A percentile compares a stretch with the other conserved stretches of the same genome.
Evolutionary conservation across 441 rosid genomes (phyloP).

Genomic region (Kokia cookei): DNA sequence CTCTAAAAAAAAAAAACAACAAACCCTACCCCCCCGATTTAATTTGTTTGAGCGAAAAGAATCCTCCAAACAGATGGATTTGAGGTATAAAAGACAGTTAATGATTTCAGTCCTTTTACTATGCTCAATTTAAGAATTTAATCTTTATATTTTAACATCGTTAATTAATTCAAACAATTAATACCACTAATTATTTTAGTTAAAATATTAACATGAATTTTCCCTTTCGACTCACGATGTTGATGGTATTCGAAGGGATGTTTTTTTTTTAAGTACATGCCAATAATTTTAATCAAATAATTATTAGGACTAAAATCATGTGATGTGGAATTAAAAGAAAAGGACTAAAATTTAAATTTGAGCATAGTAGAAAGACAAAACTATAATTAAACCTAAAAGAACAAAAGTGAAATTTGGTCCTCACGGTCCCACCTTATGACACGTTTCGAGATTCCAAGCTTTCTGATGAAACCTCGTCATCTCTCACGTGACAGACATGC

Average conservation of each 20-base stretch:
- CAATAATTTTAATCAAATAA: no score
- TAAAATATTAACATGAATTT: background rate
- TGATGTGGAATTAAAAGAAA: background rate
- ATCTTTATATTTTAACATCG: no score
- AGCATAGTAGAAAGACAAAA: background rate
- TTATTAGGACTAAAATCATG: no score
- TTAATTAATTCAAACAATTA: no score
- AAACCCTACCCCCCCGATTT: no score
- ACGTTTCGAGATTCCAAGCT: constrained; percentile 2
- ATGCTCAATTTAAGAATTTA: background rate
- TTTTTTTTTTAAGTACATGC: no score
- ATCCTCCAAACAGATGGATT: no score
- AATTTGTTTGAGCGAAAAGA: no score
- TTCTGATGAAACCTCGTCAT: constrained; percentile 18
- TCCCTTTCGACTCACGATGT: background rate
- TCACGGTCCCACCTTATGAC: background rate
- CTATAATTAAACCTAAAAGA: background rate
- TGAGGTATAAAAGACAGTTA: no score
- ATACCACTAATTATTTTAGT: no score
- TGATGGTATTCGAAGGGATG: no score
- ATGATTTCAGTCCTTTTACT: background rate
- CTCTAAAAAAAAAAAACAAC: background rate
- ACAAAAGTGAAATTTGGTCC: background rate
- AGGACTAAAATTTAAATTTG: background rate
- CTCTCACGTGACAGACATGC: constrained; percentile 31